Evolutionary conservation across 2,329 filamentous ascomycete genomes (phyloP).

Genomic region (Pseudogymnoascus sp.): DNA sequence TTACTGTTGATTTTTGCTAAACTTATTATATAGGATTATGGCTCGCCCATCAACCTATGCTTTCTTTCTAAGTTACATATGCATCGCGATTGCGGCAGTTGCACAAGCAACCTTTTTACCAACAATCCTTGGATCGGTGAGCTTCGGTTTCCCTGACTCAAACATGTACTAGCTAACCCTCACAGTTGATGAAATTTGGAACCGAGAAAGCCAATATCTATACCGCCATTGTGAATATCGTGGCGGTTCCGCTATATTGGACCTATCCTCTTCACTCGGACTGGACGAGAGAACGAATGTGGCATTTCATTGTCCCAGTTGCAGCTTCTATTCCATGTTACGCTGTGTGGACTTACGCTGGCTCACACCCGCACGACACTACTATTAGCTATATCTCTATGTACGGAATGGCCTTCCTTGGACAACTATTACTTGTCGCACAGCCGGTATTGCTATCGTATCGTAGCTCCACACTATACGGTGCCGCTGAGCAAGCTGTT

Average conservation of each 20-base stretch:
- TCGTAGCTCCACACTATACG: conserved; percentile 2
- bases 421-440: conserved; percentile 17
- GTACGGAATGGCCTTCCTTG: conserved; percentile 19
- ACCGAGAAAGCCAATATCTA: conserved; percentile 19
- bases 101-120: conserved; percentile 20
- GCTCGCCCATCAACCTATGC: conserved; percentile 19
- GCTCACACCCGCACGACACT: neutral
- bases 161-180: neutral
- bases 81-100: conserved; percentile 18
- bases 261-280: conserved; percentile 4
- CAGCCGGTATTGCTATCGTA: conserved; percentile 7
- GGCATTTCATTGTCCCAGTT: conserved; percentile 7
- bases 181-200: conserved; percentile 16
- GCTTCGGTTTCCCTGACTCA: neutral
- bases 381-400: conserved; percentile 3
- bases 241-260: conserved; percentile 12
- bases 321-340: conserved; percentile 3
- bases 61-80: conserved; percentile 19
- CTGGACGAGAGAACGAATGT: conserved; percentile 7
- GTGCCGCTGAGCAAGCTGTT: conserved; percentile 6
- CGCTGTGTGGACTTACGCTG: conserved; percentile 9
- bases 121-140: conserved; percentile 15
- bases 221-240: conserved; percentile 18
- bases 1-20: neutral
- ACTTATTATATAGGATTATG: conserved; percentile 14